These are phyloP conservation scores for Ensete glaucum DNA, from an alignment of 176 grass and related monocot genomes.

Conservation along the genomic window DNA sequence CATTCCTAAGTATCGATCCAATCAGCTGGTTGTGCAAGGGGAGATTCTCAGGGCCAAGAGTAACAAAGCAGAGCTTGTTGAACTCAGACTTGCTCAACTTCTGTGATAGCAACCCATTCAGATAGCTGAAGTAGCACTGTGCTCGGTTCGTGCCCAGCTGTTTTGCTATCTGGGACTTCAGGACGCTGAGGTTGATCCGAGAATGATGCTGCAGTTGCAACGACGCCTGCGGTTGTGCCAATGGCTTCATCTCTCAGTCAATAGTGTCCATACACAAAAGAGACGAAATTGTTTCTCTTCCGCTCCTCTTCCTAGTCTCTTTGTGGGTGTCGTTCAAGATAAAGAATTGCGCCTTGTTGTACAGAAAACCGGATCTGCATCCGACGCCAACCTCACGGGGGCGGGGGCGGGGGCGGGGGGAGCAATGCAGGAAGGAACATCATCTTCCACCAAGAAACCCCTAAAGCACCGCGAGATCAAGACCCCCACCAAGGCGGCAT, in stretches of 20 bases:
- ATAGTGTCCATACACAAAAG: slow-evolving; percentile 35
- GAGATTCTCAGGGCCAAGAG: slow-evolving; percentile 48
- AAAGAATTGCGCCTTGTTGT: slow-evolving; percentile 60
- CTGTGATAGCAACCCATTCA: slow-evolving; percentile 49
- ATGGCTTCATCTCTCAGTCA: slow-evolving; percentile 31
- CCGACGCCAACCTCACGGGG: neutral
- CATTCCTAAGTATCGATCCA: slow-evolving; percentile 54
- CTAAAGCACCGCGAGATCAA: slow-evolving; percentile 21
- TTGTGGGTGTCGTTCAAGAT: slow-evolving; percentile 5
- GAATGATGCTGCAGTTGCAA: slow-evolving; percentile 2
- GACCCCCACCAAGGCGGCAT: neutral
- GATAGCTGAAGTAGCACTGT: slow-evolving; percentile 43
- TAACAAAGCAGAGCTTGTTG: slow-evolving; percentile 48
- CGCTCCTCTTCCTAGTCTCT: neutral
- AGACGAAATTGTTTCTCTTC: neutral
- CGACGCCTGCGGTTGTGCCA: slow-evolving; percentile 2
- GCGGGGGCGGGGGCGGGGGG: neutral
- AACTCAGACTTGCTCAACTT: slow-evolving; percentile 73
- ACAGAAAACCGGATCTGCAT: neutral
- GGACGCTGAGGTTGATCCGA: slow-evolving; percentile 46
- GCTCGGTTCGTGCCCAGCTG: slow-evolving; percentile 34
- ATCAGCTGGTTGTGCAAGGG: slow-evolving; percentile 66
- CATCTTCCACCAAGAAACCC: slow-evolving; percentile 40
- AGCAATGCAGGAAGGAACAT: slow-evolving; percentile 40
- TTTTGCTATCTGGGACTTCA: slow-evolving; percentile 64